Base-by-base conservation (phyloP, 139 green algal species). In the Protoeuglena noctilucae region DNA sequence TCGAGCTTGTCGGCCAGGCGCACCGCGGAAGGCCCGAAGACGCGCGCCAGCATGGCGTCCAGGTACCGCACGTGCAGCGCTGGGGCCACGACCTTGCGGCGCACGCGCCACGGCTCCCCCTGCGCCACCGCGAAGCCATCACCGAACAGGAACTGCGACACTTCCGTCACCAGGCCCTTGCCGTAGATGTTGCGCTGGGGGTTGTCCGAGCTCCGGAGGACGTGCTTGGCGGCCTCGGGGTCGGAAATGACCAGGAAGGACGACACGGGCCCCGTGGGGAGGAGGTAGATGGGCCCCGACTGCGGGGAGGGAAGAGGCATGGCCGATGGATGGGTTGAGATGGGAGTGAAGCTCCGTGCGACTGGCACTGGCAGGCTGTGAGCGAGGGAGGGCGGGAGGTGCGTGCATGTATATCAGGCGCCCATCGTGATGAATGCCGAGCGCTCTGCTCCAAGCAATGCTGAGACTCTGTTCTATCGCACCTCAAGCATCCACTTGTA, bases 121-220 rank as follows among this genome's bases (percentile, higher is more conserved):
- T 86, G 80, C 1, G 77, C 40, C 14, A 96, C 71, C 4, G 92
- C 92, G 80, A 99, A 95, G 39, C 90, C 91, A 9, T 87, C 69
- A 0, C 92, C 92, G 70, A 99, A 99, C 46, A 97, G 74, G 58
- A 97, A 97, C 62, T 92, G 40, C 0, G 79, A 78, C 28, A 86
- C 69, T 70, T 96, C 87, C 9, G 78, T 75, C 19, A 96, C 83
- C 14, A 95, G 74, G 0, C 88, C 88, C 66, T 96, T 96, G 45
- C 77, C 58, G 57, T 97, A 96, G 31, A 78, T 66, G 12, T 64
- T 63, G 14, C 62, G 60, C 47, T 67, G 68, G 14, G 72, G 69
- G 70, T 93, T 93, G 71, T 94, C 84, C 41, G 73, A 83, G n/a
- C 59, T 41, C 3, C 82, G 69, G 58, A 99, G 78, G 54, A 99